Evolutionary conservation across 2,329 filamentous ascomycete genomes (phyloP), one percentile per base, ranked within the genome.

Genomic region (Fonsecaea erecta): DNA sequence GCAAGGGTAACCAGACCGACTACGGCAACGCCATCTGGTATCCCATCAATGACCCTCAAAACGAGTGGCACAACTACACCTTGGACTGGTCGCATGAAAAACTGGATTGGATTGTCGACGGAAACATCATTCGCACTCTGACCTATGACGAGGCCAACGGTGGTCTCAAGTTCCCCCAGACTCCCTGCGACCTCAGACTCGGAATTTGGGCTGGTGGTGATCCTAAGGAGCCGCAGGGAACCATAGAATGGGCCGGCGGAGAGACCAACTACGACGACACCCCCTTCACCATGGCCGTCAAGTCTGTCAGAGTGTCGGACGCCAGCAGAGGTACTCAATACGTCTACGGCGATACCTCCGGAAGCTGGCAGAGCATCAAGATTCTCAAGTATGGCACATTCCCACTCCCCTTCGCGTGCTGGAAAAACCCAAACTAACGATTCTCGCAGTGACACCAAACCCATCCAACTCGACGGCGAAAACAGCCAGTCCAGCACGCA

Each of bases 181-280:
- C 93, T 0, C 95, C 95, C 3, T 97, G 97, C 92, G 90, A 93
- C 79, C 81, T 98, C 79, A 96, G 94, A 79, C 88, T 98, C 72
- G 95, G 95, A 66, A 83, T 90, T 63, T 99, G 95, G 95, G 88
- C 92, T 60, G 95, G 93, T 74, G 95, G 95, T 71, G 95, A 98
- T 77, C 79, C 92, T 0, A 83, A 64, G 30, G 97, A 98, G 77
- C 75, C 88, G 0, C 77, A 84, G 14, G 95, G 95, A 64, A 98
- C 94, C 16, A 92, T 98, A 81, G 83, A 87, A 70, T 99, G 95
- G 95, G 91, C 95, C 63, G 86, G 90, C 62, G 95, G 95, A 14
- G 84, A 86, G 55, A 97, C 92, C 55, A 88, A 97, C 79, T 99
- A 95, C 80, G 84, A 84, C 63, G 74, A 88, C 68, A 94, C 91